A percentile compares a stretch with the other conserved stretches of the same genome.
Evolutionary conservation across 306 rosid genomes (phyloP).

Genomic region (Corylus heterophylla): DNA sequence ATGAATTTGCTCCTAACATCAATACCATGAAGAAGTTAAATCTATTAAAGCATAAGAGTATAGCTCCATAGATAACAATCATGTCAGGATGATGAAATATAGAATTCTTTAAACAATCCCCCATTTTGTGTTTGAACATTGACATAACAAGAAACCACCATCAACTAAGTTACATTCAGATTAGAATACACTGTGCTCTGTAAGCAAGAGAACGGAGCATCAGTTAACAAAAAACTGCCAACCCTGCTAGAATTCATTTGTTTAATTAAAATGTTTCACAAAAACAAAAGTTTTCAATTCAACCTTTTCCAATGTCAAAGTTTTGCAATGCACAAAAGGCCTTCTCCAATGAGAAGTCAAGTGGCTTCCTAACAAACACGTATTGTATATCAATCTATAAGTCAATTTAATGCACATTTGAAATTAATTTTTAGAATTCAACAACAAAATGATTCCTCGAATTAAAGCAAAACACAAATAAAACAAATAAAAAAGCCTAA

Average conservation of each 20-base stretch:
- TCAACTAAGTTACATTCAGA: background rate
- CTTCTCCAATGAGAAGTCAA: background rate
- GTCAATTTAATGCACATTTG: background rate
- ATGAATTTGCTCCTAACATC: slow-evolving; percentile 7
- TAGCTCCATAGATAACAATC: background rate
- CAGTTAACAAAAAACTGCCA: background rate
- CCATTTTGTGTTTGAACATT: background rate
- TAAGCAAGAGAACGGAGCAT: background rate
- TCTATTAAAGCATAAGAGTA: background rate
- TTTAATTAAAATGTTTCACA: background rate
- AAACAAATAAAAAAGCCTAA: background rate
- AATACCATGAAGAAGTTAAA: background rate
- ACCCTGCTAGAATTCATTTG: background rate
- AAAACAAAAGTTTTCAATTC: background rate
- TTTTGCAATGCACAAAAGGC: background rate
- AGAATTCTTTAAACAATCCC: background rate
- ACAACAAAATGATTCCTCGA: background rate
- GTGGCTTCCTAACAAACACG: background rate
- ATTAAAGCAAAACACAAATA: background rate
- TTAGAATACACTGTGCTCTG: background rate
- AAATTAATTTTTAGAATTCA: background rate
- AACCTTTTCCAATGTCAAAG: background rate
- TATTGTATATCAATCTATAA: background rate
- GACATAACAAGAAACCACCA: background rate
- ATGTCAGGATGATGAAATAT: background rate